Evolutionary conservation across 192 early-diverging fungal genomes (phyloP).

Genomic region (Podila minutissima): DNA sequence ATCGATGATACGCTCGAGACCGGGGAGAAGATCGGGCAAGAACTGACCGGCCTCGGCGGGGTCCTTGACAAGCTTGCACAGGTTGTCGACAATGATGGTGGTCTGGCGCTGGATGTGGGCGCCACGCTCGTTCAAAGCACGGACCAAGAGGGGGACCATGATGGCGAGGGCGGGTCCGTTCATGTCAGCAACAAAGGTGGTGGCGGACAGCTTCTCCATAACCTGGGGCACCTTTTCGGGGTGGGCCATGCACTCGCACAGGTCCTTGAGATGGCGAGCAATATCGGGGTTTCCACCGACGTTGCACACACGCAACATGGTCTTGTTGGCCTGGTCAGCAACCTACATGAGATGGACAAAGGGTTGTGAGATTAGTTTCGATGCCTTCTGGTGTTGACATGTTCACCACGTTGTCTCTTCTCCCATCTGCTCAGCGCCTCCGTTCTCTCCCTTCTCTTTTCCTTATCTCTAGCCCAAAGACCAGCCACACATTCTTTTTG

Average conservation of each 20-base stretch:
- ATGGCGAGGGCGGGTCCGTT: slow-evolving; percentile 81
- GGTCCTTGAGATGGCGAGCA: slow-evolving; percentile 76
- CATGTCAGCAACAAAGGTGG: slow-evolving; percentile 83
- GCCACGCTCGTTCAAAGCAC: slow-evolving; percentile 74
- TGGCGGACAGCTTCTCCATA: slow-evolving; percentile 81
- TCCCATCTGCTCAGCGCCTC: too few relatives aligned
- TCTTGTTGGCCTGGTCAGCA: slow-evolving; percentile 62
- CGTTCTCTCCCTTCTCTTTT: too few relatives aligned
- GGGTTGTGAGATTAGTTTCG: slow-evolving; percentile 14
- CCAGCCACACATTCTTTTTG: too few relatives aligned
- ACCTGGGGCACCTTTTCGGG: slow-evolving; percentile 82
- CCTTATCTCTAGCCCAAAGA: too few relatives aligned
- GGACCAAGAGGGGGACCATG: slow-evolving; percentile 79
- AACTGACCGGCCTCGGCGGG: slow-evolving; percentile 83
- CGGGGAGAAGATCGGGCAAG: slow-evolving; percentile 80
- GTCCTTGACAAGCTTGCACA: slow-evolving; percentile 88
- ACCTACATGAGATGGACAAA: slow-evolving; percentile 13
- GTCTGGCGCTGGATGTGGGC: slow-evolving; percentile 77
- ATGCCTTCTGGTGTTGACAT: too few relatives aligned
- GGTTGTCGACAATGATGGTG: slow-evolving; percentile 88
- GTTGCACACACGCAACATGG: slow-evolving; percentile 75
- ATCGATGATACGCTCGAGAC: slow-evolving; percentile 80
- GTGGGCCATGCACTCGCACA: slow-evolving; percentile 77
- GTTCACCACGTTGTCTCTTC: not conserved
- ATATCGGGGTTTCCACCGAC: slow-evolving; percentile 85